phyloP scores from a whole-genome alignment of 2,329 filamentous ascomycete species.

The Penicillium hordei region DNA sequence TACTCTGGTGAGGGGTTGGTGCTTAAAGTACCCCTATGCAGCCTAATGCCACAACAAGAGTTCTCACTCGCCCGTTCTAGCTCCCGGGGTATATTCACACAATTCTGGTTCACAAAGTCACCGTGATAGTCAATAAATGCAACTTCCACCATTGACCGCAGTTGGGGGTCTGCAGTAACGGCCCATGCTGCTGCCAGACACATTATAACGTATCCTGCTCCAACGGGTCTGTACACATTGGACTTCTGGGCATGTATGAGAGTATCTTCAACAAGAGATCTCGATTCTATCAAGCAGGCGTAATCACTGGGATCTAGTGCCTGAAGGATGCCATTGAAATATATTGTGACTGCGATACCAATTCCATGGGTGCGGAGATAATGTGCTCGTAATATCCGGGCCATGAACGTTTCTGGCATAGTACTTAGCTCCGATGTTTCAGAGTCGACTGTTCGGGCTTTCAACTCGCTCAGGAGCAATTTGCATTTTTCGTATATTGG shows the following conservation, averaged over 20 bases:
- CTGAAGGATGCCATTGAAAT: slow-evolving; percentile 36
- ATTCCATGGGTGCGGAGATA: slow-evolving; percentile 37
- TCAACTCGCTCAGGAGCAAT: slow-evolving; percentile 15
- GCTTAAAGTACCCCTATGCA: too few relatives aligned
- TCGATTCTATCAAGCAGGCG: slow-evolving; percentile 19
- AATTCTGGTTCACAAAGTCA: slow-evolving; percentile 22
- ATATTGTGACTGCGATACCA: slow-evolving; percentile 30
- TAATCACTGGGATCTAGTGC: slow-evolving; percentile 28
- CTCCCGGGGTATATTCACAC: neutral
- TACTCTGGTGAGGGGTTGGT: too few relatives aligned
- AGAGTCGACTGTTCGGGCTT: slow-evolving; percentile 14
- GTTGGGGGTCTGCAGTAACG: slow-evolving; percentile 19
- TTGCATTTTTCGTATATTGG: slow-evolving; percentile 27
- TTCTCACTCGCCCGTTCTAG: slow-evolving; percentile 12
- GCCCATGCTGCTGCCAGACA: slow-evolving; percentile 30
- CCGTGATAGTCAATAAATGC: slow-evolving; percentile 26
- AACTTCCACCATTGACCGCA: slow-evolving; percentile 18
- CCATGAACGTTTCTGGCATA: slow-evolving; percentile 1
- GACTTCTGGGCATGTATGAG: slow-evolving; percentile 30
- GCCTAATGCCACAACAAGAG: too few relatives aligned
- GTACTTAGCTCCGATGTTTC: slow-evolving; percentile 8
- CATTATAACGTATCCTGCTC: slow-evolving; percentile 32
- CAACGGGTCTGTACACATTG: slow-evolving; percentile 33
- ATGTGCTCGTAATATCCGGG: slow-evolving; percentile 28
- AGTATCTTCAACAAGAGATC: slow-evolving; percentile 27